Base-by-base conservation (phyloP, 2,329 filamentous ascomycete genomes). In the Aspergillus neotritici region DNA sequence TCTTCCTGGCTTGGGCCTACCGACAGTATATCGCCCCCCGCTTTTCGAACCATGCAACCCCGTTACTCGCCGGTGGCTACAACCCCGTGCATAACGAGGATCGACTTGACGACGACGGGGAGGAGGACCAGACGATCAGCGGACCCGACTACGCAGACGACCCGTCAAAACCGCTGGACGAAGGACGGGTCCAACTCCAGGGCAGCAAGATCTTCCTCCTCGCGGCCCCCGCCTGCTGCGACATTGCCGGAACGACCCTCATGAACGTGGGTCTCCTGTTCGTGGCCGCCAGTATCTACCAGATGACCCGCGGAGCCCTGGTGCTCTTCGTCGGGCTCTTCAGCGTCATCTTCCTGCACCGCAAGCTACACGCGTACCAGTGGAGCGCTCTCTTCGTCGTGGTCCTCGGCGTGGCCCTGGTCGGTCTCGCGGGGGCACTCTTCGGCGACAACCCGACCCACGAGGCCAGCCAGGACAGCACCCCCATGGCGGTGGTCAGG, bases 241-340 rank as follows among this genome's bases (percentile, higher is more conserved):
- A 98, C 64, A 95, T 97, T 52, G 82, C 86, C 16, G 93, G 88
- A 37, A 98, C 93, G 4, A 98, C 93, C 4, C 78, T 97, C 43
- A 97, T 98, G 90, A 98, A 98, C 61, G 86, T 88, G 4, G 93
- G 93, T 3, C 75, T 98, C 53, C 76, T 97, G 37, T 90, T 97
- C 63, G 90, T 97, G 16, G 93, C 87, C 10, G 88, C 93, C 1
- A 94, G 87, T 48, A 96, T 98, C 60, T 98, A 96, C 69, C 93
- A 98, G 70, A 98, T 98, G 93, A 97, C 91, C 1, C 78, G 93
- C 46, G 93, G 93, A 7, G 93, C 93, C 0, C 76, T 98, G 33
- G 91, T 98, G 3, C 76, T 98, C 5, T 98, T 98, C 57, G 93
- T 98, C 14, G 93, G 93, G 0, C 72, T 97, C 0, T 96, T 98